phyloP scores from a whole-genome alignment of 1,284 basidiomycete genomes.

The Phenoliferia sp. region DNA sequence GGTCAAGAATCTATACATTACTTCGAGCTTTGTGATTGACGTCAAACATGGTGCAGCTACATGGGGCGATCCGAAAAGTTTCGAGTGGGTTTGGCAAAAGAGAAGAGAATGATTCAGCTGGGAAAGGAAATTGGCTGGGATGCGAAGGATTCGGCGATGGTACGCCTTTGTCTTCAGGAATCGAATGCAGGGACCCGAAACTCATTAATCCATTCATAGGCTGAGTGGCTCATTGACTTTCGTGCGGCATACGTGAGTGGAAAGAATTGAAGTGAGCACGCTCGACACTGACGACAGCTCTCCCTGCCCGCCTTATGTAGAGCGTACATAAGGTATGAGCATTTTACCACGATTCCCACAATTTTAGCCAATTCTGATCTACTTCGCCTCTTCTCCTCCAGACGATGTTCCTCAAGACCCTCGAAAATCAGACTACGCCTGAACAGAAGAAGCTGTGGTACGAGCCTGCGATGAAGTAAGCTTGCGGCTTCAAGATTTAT shows the following conservation, averaged over 20 bases:
- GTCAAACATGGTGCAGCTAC: neutral
- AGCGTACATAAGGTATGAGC: neutral
- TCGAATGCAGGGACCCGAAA: neutral
- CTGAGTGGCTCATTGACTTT: neutral
- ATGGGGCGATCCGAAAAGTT: neutral
- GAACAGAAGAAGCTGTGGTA: conserved; percentile 1
- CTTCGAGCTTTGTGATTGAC: neutral
- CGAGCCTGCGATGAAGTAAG: neutral
- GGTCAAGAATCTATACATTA: neutral
- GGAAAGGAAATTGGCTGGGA: neutral
- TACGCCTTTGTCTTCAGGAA: neutral
- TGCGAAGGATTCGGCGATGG: neutral
- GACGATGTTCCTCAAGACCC: neutral
- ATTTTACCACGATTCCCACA: neutral
- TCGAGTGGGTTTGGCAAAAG: neutral
- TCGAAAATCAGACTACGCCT: neutral
- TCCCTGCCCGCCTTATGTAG: neutral
- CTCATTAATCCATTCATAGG: neutral
- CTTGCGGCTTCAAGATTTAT: too few species aligned
- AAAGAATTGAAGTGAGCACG: too few species aligned
- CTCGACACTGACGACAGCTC: neutral
- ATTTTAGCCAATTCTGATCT: neutral
- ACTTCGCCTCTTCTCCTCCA: neutral
- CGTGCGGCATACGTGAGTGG: neutral
- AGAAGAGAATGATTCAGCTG: neutral